Conservation (phyloP, 139 green algal species). For the Chlorella sp. region DNA sequence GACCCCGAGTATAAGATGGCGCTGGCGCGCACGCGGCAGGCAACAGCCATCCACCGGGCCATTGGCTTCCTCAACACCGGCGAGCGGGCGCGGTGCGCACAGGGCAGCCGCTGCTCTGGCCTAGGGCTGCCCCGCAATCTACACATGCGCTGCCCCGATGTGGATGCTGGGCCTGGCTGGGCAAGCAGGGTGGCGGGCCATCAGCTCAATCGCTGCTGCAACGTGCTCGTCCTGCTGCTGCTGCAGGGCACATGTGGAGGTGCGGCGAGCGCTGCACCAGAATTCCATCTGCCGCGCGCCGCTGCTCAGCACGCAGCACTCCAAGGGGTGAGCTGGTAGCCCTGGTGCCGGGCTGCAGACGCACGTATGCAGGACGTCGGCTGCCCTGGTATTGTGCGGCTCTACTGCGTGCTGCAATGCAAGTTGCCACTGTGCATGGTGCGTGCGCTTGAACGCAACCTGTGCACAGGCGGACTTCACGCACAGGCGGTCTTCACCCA, state of each 20-base stretch:
- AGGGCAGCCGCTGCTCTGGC: not conserved
- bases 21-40: constrained; percentile 74
- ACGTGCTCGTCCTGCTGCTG: not conserved
- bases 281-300: constrained; percentile 72
- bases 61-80: constrained; percentile 66
- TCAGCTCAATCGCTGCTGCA: not conserved
- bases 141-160: not conserved
- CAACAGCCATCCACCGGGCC: constrained; percentile 64
- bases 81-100: constrained; percentile 49
- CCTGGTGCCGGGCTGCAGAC: too few species aligned
- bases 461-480: too few species aligned
- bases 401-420: too few species aligned
- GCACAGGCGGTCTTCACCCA: too few species aligned
- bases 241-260: constrained; percentile 75
- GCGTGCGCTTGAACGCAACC: too few species aligned
- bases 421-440: too few species aligned
- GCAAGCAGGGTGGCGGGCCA: too few species aligned
- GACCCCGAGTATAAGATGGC: constrained; percentile 64
- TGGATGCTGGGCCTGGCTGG: too few species aligned
- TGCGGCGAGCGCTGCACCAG: constrained; percentile 68
- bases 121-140: not conserved
- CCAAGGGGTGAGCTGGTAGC: constrained; percentile 41
- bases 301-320: constrained; percentile 56
- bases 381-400: too few species aligned
- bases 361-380: too few species aligned